These are phyloP conservation scores for Trypanosomatidae sp. DNA, from an alignment of 208 protist genomes.

Conservation along the genomic window DNA sequence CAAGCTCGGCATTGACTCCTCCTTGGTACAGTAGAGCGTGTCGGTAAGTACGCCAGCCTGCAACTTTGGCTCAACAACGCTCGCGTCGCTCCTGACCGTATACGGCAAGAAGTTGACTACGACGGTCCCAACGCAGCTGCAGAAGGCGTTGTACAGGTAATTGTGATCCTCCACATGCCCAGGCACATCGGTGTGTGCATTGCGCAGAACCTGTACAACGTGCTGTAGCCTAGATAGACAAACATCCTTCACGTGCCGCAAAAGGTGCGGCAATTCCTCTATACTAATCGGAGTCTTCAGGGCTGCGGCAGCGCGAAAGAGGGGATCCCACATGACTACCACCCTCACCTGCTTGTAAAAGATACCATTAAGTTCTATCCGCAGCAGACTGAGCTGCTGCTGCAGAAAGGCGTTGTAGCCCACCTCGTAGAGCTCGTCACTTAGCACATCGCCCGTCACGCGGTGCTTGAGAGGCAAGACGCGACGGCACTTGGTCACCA, in stretches of 20 bases:
- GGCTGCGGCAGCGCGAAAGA: slow-evolving; percentile 37
- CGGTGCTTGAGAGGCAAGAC: slow-evolving; percentile 16
- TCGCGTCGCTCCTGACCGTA: slow-evolving; percentile 2
- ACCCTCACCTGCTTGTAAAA: slow-evolving; percentile 55
- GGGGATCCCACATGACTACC: slow-evolving; percentile 61
- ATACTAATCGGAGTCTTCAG: slow-evolving; percentile 16
- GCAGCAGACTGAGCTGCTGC: slow-evolving; percentile 39
- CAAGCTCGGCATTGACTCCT: slow-evolving; percentile 19
- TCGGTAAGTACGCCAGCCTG: slow-evolving; percentile 38
- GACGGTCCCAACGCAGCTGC: slow-evolving; percentile 48
- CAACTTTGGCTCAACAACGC: slow-evolving; percentile 24
- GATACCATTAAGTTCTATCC: slow-evolving; percentile 35
- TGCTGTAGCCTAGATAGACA: slow-evolving; percentile 57
- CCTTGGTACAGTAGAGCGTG: slow-evolving; percentile 31
- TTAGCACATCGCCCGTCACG: slow-evolving; percentile 26
- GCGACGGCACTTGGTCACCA: slow-evolving; percentile 48
- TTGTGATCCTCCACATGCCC: slow-evolving; percentile 15
- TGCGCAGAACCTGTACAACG: slow-evolving; percentile 38
- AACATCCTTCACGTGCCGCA: slow-evolving; percentile 38
- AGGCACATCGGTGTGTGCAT: slow-evolving; percentile 15
- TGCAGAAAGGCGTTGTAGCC: slow-evolving; percentile 59
- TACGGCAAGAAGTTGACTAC: slow-evolving; percentile 49
- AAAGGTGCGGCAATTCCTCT: slow-evolving; percentile 44
- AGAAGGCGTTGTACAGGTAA: slow-evolving; percentile 45
- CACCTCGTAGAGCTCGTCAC: slow-evolving; percentile 57